Evolutionary conservation across 371 early-diverging fungal genomes (phyloP).

Genomic region (Mortierella sp.): DNA sequence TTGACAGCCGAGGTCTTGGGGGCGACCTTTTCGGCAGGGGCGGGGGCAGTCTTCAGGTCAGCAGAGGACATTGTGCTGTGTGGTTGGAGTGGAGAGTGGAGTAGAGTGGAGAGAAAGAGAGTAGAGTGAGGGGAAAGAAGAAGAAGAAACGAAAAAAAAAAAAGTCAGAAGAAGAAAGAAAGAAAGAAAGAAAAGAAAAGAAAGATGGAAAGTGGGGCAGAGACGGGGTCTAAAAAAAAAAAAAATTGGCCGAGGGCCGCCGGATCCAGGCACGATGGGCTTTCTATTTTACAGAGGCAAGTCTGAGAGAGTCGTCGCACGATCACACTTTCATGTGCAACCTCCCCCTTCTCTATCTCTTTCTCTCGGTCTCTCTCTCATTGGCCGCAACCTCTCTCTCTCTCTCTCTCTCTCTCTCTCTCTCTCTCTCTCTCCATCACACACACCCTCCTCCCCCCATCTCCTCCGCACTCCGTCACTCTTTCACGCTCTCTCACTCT

Average conservation of each 20-base stretch:
- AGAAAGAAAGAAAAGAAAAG: background rate
- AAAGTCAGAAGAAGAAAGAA: background rate
- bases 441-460: too few relatives aligned
- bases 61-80: constrained; percentile 25
- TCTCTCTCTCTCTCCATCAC: too few relatives aligned
- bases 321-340: too few relatives aligned
- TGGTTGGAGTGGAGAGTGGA: constrained; percentile 14
- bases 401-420: too few relatives aligned
- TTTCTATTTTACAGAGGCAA: background rate
- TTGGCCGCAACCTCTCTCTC: constrained; percentile 11
- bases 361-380: constrained; percentile 26
- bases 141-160: constrained; percentile 7
- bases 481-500: too few relatives aligned
- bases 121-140: constrained; percentile 1
- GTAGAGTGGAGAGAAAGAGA: background rate
- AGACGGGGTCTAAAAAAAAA: background rate
- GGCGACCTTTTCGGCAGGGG: constrained; percentile 22
- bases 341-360: background rate
- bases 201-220: background rate
- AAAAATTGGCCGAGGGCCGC: background rate
- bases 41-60: constrained; percentile 14
- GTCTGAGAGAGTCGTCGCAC: too few relatives aligned
- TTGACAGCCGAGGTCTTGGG: constrained; percentile 67
- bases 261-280: background rate
- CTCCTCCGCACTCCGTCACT: too few relatives aligned